Percentiles rank a stretch among this genome's conserved stretches.
phyloP scores from a whole-genome alignment of 148 eudicot genomes.

The Amaranthus palmeri region DNA sequence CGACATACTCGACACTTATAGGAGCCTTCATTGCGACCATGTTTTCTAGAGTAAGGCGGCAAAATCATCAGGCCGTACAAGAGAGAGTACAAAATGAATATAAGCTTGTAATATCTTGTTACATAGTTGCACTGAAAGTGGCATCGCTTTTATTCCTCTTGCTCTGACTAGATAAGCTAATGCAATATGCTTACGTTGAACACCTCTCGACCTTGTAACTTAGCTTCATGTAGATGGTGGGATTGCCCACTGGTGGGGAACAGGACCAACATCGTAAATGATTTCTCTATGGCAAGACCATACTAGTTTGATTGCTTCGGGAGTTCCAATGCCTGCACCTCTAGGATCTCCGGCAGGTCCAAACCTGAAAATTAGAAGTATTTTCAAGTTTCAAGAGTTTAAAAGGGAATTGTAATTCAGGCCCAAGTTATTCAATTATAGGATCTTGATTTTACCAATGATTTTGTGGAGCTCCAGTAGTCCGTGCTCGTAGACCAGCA shows the following conservation, averaged over 20 bases:
- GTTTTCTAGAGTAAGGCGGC: neutral
- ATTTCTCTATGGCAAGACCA: slow-evolving; percentile 98
- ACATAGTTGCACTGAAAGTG: neutral
- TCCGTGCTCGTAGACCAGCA: slow-evolving; percentile 93
- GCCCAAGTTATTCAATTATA: neutral
- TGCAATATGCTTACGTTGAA: neutral
- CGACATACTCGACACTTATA: neutral
- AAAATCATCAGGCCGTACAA: neutral
- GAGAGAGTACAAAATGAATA: neutral
- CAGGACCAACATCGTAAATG: slow-evolving; percentile 84
- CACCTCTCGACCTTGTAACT: slow-evolving; percentile 3
- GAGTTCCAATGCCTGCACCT: slow-evolving; percentile 98
- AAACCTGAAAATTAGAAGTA: slow-evolving; percentile 50
- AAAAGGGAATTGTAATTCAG: neutral
- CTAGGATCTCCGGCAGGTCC: slow-evolving; percentile 98
- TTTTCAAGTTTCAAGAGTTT: neutral
- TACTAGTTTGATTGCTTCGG: slow-evolving; percentile 95
- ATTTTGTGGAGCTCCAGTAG: slow-evolving; percentile 98
- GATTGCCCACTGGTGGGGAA: slow-evolving; percentile 63
- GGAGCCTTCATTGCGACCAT: neutral
- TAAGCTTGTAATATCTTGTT: neutral
- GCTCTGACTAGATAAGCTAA: neutral
- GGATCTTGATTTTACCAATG: slow-evolving; percentile 57
- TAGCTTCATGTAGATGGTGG: slow-evolving; percentile 24
- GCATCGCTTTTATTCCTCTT: neutral